These are phyloP conservation scores for Moringa oleifera DNA, from an alignment of 345 rosid genomes.

Conservation along the genomic window DNA sequence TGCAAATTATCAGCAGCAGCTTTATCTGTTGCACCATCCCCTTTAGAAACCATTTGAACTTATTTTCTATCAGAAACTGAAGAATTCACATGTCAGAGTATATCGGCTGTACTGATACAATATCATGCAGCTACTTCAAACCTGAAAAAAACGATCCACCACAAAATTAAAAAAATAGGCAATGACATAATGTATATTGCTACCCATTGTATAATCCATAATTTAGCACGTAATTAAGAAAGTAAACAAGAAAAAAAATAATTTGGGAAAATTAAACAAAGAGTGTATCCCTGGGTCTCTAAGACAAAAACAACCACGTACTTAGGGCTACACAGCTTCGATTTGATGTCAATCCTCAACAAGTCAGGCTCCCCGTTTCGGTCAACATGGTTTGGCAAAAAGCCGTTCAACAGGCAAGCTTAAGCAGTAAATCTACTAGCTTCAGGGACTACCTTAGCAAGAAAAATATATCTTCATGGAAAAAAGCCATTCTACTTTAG, in stretches of 20 bases:
- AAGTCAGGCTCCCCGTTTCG: too few relatives aligned
- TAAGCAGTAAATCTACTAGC: too few relatives aligned
- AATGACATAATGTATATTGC: background rate
- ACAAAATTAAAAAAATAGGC: background rate
- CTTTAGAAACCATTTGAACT: slow-evolving; percentile 33
- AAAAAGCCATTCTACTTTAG: too few relatives aligned
- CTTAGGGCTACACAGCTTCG: background rate
- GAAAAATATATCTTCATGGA: too few relatives aligned
- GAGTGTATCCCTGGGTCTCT: background rate
- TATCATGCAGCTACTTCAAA: slow-evolving; percentile 6
- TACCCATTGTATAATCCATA: too few relatives aligned
- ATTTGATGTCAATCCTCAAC: too few relatives aligned
- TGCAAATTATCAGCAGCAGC: slow-evolving; percentile 31
- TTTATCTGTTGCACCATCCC: slow-evolving; percentile 29
- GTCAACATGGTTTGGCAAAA: too few relatives aligned
- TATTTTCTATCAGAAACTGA: slow-evolving; percentile 23
- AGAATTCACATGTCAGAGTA: slow-evolving; percentile 12
- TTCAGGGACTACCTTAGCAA: too few relatives aligned
- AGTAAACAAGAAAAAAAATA: too few relatives aligned
- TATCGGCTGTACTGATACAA: background rate
- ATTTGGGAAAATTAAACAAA: background rate
- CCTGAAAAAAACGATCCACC: background rate
- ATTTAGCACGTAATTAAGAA: too few relatives aligned
- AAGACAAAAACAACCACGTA: background rate
- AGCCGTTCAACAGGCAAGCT: too few relatives aligned